These are phyloP conservation scores for Capsella bursapastoris DNA, from an alignment of 345 rosid genomes.

Conservation along the genomic window DNA sequence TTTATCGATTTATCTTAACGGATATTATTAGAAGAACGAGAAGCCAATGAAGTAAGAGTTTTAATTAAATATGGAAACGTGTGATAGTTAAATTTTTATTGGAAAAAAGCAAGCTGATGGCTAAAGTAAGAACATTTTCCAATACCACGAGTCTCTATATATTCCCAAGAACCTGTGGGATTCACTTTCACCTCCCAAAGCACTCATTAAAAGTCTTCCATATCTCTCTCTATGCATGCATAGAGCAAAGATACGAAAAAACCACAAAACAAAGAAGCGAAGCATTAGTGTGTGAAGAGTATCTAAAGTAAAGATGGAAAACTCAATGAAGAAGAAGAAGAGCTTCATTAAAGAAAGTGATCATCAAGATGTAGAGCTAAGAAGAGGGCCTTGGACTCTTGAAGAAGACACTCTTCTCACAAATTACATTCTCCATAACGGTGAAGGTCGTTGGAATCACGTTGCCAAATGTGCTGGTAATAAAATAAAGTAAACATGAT, in stretches of 20 bases:
- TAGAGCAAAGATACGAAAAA: conserved; percentile 10
- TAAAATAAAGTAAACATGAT: neutral
- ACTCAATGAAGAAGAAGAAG: conserved; percentile 52
- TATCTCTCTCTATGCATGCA: conserved; percentile 30
- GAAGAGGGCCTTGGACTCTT: conserved; percentile 89
- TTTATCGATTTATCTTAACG: too few relatives aligned
- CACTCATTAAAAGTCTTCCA: conserved; percentile 12
- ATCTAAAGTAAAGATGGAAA: conserved; percentile 15
- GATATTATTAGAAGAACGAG: neutral
- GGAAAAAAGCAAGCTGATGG: conserved; percentile 36
- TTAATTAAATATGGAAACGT: conserved; percentile 19
- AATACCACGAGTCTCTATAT: conserved; percentile 38
- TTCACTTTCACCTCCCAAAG: conserved; percentile 42
- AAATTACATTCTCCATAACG: conserved; percentile 68
- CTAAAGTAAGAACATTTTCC: conserved; percentile 40
- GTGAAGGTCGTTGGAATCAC: conserved; percentile 93
- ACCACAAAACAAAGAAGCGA: neutral
- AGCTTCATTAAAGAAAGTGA: conserved; percentile 33
- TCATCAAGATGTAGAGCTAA: conserved; percentile 44
- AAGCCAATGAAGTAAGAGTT: neutral
- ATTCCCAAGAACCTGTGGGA: conserved; percentile 36
- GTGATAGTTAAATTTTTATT: conserved; percentile 3
- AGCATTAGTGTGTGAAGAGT: neutral
- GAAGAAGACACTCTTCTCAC: conserved; percentile 82
- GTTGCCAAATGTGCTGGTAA: conserved; percentile 85